Base-by-base conservation (phyloP, 306 rosid genomes). In the Castanea crenata region DNA sequence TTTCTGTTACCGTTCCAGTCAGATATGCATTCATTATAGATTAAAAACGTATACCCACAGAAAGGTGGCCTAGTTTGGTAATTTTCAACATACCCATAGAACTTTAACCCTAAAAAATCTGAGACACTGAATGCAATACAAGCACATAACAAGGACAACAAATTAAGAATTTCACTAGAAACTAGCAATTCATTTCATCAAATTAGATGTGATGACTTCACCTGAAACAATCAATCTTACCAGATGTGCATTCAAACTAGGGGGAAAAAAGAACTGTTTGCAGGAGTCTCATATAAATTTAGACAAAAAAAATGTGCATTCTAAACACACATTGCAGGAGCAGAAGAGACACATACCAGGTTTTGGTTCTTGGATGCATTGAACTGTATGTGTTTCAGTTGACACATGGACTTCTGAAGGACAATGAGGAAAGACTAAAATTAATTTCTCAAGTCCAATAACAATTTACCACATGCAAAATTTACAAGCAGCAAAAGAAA, bases 351-450 rank as follows among this genome's bases (percentile, higher is more conserved):
- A 46, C 61, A 69, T 77, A 81, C 78, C 69, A 29, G 77, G 49
- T 63, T 78, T 70, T 61, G 71, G 77, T 57, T 25, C 79, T 7
- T 11, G 71, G 27, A 59, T 29, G 11, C 58, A 54, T 38, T 69
- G 65, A 59, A 19, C 35, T 69, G 55, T 57, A 34, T 77, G 38
- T 25, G 75, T 69, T 68, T 55, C 57, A 73, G 69, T 51, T 38
- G 80, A 38, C 23, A 71, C 35, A 71, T 71, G 76, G n/a, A 49
- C 20, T 21, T 67, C 87, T 63, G 76, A 29, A 73, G 63, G 19
- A 76, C 31, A 75, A 67, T 0, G 51, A 34, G 4, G 29, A 74
- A 79, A 69, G 5, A 14, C 31, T 49, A 69, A 51, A 14, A 18
- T 27, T n/a, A 69, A 35, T 57, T 61, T 49, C 23, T 3, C 32